Evolutionary conservation across 2,329 filamentous ascomycete species (phyloP), one percentile per base, ranked within the genome.

Genomic region (Arthroderma uncinatum): DNA sequence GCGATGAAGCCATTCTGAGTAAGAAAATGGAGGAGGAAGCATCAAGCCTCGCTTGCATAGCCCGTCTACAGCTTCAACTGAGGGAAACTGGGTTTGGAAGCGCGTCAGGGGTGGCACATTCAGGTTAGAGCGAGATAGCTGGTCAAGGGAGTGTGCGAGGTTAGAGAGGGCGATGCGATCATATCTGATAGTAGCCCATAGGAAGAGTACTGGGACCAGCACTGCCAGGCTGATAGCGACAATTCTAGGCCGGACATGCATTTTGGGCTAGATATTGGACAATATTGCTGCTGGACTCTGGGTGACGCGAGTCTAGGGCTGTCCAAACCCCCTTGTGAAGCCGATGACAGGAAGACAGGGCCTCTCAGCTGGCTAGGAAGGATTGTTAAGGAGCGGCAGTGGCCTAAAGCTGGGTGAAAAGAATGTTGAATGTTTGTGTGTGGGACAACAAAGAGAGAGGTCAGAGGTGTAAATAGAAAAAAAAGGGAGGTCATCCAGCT

Each of bases 1-100:
- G 65, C 70, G 71, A 16, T 65, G 64, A 39, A 74, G 67, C 72
- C 71, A 74, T 64, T 74, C 72, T 47, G 64, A 62, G 63, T 73
- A 70, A 6, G 70, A 65, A 34, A 74, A 57, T 10, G 70, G 69
- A 25, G 70, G 68, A 50, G 67, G 53, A 9, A 44, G 14, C 30
- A 53, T 65, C 14, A 68, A 66, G 36, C 72, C 68, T 12, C 66
- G 63, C 30, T 70, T 69, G 59, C 71, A 74, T 52, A 67, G 61
- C 42, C 62, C 50, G 23, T 61, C 53, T 7, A 58, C 58, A 25
- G 59, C 57, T 39, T 61, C 19, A 61, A 62, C 40, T 64, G 63
- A 40, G 64, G 50, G 30, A 7, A 36, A 23, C 30, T 23, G 34
- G n/a, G 30, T 4, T 9, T 37, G 30, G 9, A 48, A 48, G 23